A percentile compares a stretch with the other conserved stretches of the same genome.
Evolutionary conservation across 176 grass and related monocot species (phyloP).

Genomic region (Stipa capillata): DNA sequence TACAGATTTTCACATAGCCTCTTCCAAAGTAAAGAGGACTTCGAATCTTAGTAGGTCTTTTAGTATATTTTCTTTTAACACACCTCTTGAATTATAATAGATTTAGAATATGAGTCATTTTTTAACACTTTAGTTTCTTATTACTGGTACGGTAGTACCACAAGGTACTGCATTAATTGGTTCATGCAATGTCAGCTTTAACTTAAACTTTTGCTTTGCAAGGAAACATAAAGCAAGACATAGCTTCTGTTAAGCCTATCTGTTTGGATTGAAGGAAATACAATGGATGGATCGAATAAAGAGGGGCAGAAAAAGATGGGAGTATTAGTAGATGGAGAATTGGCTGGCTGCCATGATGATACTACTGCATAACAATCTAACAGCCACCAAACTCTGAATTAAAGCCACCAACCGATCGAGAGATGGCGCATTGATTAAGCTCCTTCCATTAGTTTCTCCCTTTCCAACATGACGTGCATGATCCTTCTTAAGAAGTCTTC

Average conservation of each 20-base stretch:
- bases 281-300: too few species aligned
- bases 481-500: background rate
- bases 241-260: background rate
- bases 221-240: background rate
- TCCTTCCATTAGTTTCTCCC: background rate
- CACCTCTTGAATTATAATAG: too few species aligned
- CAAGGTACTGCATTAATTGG: background rate
- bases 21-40: too few species aligned
- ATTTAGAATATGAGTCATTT: too few species aligned
- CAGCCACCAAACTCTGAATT: constrained; percentile 13
- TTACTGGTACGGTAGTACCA: too few species aligned
- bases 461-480: background rate
- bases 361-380: background rate
- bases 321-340: background rate
- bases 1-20: too few species aligned
- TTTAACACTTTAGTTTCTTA: background rate
- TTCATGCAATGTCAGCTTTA: background rate
- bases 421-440: background rate
- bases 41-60: too few species aligned
- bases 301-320: too few species aligned
- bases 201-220: background rate
- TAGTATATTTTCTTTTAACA: too few species aligned
- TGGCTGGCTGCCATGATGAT: too few species aligned
- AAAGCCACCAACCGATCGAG: background rate
- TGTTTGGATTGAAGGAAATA: too few species aligned